Percentiles rank a stretch among this genome's conserved stretches.
Conservation (phyloP, 441 rosid genomes). For the Gossypium lobatum region DNA sequence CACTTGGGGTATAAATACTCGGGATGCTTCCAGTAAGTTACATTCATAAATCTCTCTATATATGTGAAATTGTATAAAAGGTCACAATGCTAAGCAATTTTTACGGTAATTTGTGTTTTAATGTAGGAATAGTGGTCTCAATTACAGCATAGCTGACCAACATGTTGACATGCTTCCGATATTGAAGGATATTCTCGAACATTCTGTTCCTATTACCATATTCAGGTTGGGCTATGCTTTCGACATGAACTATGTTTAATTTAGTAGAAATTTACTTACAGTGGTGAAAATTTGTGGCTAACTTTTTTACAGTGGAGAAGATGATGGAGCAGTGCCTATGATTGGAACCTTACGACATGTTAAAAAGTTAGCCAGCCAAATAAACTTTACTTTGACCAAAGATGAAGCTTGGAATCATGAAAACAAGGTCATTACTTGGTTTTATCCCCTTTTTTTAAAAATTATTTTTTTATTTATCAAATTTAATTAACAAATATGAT, state of each 20-base stretch:
- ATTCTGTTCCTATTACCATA: background rate
- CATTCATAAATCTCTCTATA: background rate
- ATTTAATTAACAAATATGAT: background rate
- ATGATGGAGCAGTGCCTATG: background rate
- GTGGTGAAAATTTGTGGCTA: too few relatives aligned
- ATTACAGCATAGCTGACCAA: background rate
- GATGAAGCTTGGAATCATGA: background rate
- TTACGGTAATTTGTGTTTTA: background rate
- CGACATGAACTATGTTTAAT: background rate
- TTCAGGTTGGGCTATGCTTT: background rate
- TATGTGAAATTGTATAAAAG: too few relatives aligned
- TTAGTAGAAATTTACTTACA: too few relatives aligned
- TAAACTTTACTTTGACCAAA: background rate
- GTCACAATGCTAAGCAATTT: background rate
- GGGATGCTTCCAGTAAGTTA: background rate
- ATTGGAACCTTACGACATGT: slow-evolving; percentile 6
- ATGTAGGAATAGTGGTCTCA: background rate
- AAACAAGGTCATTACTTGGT: background rate
- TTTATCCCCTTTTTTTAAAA: background rate
- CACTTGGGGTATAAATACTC: background rate
- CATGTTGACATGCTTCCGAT: background rate
- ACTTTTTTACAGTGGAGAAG: background rate
- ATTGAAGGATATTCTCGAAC: background rate
- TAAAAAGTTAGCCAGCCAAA: background rate
- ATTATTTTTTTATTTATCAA: background rate